Evolutionary conservation across 2,329 filamentous ascomycete species (phyloP).

Genomic region (Botrytis tulipae): DNA sequence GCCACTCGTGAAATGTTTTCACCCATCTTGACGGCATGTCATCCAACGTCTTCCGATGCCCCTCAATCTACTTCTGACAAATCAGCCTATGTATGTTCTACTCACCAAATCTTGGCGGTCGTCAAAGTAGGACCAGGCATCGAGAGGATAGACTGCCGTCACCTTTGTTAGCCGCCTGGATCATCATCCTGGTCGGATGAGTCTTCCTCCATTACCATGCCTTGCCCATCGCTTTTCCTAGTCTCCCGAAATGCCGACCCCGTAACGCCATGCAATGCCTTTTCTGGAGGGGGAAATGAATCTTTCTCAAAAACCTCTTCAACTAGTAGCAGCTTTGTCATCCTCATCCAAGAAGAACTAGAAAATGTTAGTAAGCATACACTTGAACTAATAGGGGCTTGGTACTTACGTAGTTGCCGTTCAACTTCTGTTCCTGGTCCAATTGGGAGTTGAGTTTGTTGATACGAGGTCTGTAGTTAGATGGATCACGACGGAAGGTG

Average conservation of each 20-base stretch:
- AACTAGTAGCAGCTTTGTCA: slow-evolving; percentile 49
- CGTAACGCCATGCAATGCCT: slow-evolving; percentile 39
- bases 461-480: slow-evolving; percentile 94
- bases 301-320: slow-evolving; percentile 60
- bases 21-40: slow-evolving; percentile 50
- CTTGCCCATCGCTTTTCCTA: slow-evolving; percentile 36
- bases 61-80: slow-evolving; percentile 43
- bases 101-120: slow-evolving; percentile 26
- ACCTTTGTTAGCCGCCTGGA: slow-evolving; percentile 59
- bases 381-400: background rate
- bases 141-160: slow-evolving; percentile 65
- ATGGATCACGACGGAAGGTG: slow-evolving; percentile 96
- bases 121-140: slow-evolving; percentile 45
- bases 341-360: slow-evolving; percentile 92
- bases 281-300: slow-evolving; percentile 35
- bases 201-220: slow-evolving; percentile 50
- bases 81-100: slow-evolving; percentile 1
- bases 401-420: slow-evolving; percentile 79
- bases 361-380: slow-evolving; percentile 23
- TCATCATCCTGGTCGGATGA: slow-evolving; percentile 63
- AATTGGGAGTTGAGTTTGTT: slow-evolving; percentile 96
- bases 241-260: slow-evolving; percentile 33
- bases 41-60: slow-evolving; percentile 61
- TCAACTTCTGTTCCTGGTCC: slow-evolving; percentile 94
- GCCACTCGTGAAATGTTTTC: slow-evolving; percentile 20